Evolutionary conservation across 1,284 basidiomycete species (phyloP), one percentile per base, ranked within the genome.

Genomic region (Ustilago curta): DNA sequence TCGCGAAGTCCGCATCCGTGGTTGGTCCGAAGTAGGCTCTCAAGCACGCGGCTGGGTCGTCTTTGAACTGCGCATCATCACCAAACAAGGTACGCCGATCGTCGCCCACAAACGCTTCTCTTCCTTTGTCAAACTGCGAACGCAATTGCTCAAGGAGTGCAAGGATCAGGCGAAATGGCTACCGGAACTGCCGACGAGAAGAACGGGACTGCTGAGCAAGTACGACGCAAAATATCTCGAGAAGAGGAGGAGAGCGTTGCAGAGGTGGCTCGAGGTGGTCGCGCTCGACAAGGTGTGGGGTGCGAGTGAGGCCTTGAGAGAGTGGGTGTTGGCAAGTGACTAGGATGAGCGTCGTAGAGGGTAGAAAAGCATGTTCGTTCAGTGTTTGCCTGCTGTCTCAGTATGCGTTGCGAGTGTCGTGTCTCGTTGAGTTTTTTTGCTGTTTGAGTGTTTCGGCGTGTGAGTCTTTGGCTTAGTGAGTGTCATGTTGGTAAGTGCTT

Each of bases 21-120:
- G 80, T 11, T 83, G 81, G 79, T 80, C 63, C 42, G 59, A 74
- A 21, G 72, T 83, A 19, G 82, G 82, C 40, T 60, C 63, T 0
- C 66, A 69, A 39, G 73, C 71, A 2, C 63, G 78, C 16, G 82
- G 82, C 2, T 83, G 73, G 74, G 77, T 83, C 19, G 78, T 78
- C 12, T 83, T 71, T 42, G 78, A 81, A 19, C 64, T 83, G 7
- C 53, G 62, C 9, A 64, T 83, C 39, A 54, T 66, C 25, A 76
- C 78, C 18, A 66, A 61, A 14, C 77, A 73, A 54, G 77, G 76
- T 14, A 76, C 75, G 0, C 53, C 55, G 27, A 81, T 81, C 2
- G 51, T 50, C 29, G 59, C 63, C 8, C 61, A 72, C 31, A 66
- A 71, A 47, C 63, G 79, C 21, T 81, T 78, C 64, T 70, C 66